These are phyloP conservation scores for Plenodomus lindquistii DNA, from an alignment of 2,329 filamentous ascomycete genomes.

Conservation along the genomic window DNA sequence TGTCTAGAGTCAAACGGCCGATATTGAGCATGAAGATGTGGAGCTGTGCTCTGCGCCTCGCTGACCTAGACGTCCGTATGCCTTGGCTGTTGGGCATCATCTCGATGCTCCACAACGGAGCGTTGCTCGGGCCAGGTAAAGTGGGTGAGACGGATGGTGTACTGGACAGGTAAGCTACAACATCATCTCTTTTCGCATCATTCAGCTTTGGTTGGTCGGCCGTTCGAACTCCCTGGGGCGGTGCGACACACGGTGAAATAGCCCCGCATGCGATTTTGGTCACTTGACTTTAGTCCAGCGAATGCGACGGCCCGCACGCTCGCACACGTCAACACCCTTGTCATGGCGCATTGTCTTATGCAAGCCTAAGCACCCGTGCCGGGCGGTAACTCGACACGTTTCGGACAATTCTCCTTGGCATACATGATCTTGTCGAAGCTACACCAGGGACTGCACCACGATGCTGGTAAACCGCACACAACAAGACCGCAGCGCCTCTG, in stretches of 20 bases:
- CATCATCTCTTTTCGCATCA: slow-evolving; percentile 31
- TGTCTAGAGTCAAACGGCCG: slow-evolving; percentile 56
- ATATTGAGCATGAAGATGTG: slow-evolving; percentile 78
- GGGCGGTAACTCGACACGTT: slow-evolving; percentile 43
- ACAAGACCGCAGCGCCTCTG: slow-evolving; percentile 7
- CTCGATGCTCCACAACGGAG: slow-evolving; percentile 74
- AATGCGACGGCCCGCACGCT: slow-evolving; percentile 44
- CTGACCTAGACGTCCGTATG: slow-evolving; percentile 80
- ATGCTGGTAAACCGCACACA: slow-evolving; percentile 18
- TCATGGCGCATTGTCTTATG: slow-evolving; percentile 37
- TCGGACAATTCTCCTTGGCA: slow-evolving; percentile 37
- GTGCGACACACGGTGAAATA: slow-evolving; percentile 40
- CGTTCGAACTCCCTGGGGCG: slow-evolving; percentile 20
- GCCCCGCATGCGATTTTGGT: slow-evolving; percentile 60
- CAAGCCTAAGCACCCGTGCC: slow-evolving; percentile 42
- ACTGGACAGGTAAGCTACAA: slow-evolving; percentile 82
- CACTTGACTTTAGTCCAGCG: slow-evolving; percentile 61
- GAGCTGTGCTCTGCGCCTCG: slow-evolving; percentile 71
- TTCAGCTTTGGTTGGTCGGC: slow-evolving; percentile 39
- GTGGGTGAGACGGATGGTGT: slow-evolving; percentile 75
- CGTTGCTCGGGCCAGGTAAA: slow-evolving; percentile 73
- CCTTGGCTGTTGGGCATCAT: slow-evolving; percentile 82
- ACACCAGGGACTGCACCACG: slow-evolving; percentile 13
- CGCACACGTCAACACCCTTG: slow-evolving; percentile 39
- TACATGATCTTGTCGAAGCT: slow-evolving; percentile 16